Percentiles rank a stretch among this genome's conserved stretches.
phyloP scores from a whole-genome alignment of 169 alveolate species.

The Cryptosporidium xiaoi region DNA sequence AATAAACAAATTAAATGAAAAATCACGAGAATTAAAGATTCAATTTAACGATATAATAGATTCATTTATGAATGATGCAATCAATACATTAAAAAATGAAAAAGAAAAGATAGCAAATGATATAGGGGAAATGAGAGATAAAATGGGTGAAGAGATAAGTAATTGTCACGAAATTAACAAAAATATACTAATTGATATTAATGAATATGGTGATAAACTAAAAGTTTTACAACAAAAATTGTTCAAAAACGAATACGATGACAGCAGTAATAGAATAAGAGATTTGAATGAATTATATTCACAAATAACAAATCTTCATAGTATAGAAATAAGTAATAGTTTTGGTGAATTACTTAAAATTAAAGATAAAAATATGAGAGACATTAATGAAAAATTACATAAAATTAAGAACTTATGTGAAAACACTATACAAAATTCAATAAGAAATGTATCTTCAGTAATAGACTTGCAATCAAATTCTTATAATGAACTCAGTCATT shows the following conservation, averaged over 20 bases:
- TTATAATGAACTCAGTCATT: slow-evolving; percentile 21
- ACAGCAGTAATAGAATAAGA: slow-evolving; percentile 5
- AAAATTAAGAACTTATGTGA: slow-evolving; percentile 25
- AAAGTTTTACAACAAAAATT: background rate
- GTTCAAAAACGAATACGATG: slow-evolving; percentile 20
- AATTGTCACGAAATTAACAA: slow-evolving; percentile 1
- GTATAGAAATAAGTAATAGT: background rate
- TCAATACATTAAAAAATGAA: background rate
- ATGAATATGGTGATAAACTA: background rate
- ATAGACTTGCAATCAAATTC: slow-evolving; percentile 35
- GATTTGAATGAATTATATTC: slow-evolving; percentile 9
- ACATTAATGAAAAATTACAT: background rate
- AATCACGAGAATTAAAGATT: slow-evolving; percentile 11
- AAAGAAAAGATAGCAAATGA: slow-evolving; percentile 20
- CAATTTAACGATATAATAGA: slow-evolving; percentile 44
- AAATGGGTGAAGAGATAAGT: background rate
- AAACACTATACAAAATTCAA: slow-evolving; percentile 11
- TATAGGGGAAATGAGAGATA: slow-evolving; percentile 22
- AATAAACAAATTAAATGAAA: slow-evolving; percentile 12
- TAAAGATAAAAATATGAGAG: slow-evolving; percentile 1
- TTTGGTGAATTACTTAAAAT: slow-evolving; percentile 3
- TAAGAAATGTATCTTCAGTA: slow-evolving; percentile 20
- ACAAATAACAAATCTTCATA: slow-evolving; percentile 11
- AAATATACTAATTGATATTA: background rate
- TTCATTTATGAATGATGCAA: slow-evolving; percentile 36